Evolutionary conservation across 768 basidiomycete species (phyloP).

Genomic region (Pisolithus sp.): DNA sequence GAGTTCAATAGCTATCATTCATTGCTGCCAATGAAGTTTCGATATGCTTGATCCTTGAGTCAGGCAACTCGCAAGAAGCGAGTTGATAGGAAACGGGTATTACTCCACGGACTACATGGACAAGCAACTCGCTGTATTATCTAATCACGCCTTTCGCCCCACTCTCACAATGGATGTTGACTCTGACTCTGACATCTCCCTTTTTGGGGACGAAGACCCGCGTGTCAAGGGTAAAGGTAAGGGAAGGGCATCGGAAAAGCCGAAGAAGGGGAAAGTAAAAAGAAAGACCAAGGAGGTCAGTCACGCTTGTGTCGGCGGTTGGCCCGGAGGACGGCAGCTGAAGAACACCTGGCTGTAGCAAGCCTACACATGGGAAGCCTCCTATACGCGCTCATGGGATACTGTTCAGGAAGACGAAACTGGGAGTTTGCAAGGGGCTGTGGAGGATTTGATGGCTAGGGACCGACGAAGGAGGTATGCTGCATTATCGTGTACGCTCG

Average conservation of each 20-base stretch:
- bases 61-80: too few relatives aligned
- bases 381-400: constrained; percentile 94
- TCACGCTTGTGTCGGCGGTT: not conserved
- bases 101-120: too few relatives aligned
- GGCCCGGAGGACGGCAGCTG: not conserved
- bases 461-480: constrained; percentile 75
- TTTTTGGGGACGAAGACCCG: constrained; percentile 42
- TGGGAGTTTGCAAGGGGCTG: constrained; percentile 84
- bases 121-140: not conserved
- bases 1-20: too few relatives aligned
- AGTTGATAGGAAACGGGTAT: too few relatives aligned
- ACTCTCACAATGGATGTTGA: constrained; percentile 44
- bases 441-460: constrained; percentile 83
- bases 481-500: constrained; percentile 2
- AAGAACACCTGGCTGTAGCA: constrained; percentile 37
- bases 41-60: too few relatives aligned
- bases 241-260: constrained; percentile 45
- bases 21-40: too few relatives aligned
- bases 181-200: constrained; percentile 68
- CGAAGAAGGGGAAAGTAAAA: constrained; percentile 48
- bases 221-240: constrained; percentile 55
- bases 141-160: not conserved
- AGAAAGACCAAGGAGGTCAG: constrained; percentile 29
- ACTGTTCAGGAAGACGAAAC: constrained; percentile 93
- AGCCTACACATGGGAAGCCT: constrained; percentile 94